Conservation (phyloP, 2,329 filamentous ascomycete species). For the Fusarium sp. region DNA sequence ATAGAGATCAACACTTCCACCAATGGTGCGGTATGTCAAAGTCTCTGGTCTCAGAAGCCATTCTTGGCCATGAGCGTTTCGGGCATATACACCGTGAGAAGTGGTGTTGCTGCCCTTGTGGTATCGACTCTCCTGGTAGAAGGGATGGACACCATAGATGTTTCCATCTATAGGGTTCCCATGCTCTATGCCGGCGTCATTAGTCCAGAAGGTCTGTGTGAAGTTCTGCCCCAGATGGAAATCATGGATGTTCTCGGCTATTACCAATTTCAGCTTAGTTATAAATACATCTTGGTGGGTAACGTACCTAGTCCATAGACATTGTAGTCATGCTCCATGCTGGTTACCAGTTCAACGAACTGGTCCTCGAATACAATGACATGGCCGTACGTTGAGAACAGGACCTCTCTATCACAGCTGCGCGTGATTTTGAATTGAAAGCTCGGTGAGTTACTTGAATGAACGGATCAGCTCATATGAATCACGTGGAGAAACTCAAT, state of each 20-base stretch:
- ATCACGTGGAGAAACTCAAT: neutral
- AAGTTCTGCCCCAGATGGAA: neutral
- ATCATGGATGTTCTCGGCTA: neutral
- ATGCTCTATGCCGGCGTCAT: neutral
- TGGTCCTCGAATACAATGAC: neutral
- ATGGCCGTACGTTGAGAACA: neutral
- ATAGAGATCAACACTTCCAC: neutral
- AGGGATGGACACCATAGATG: neutral
- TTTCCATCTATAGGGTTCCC: neutral
- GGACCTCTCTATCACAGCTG: neutral
- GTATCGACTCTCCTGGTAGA: neutral
- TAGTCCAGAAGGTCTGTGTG: neutral
- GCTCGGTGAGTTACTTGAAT: neutral
- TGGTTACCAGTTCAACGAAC: neutral
- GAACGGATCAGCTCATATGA: neutral
- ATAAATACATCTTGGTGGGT: rapidly evolving
- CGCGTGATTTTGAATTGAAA: neutral
- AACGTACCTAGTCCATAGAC: neutral
- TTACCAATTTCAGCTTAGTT: neutral
- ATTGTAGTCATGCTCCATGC: neutral
- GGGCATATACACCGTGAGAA: neutral
- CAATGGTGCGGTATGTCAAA: neutral
- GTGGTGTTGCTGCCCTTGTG: neutral
- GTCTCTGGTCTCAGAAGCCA: neutral
- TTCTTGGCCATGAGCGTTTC: neutral